Evolutionary conservation across 140 eudicot species (phyloP).

Genomic region (Stevia rebaudiana): DNA sequence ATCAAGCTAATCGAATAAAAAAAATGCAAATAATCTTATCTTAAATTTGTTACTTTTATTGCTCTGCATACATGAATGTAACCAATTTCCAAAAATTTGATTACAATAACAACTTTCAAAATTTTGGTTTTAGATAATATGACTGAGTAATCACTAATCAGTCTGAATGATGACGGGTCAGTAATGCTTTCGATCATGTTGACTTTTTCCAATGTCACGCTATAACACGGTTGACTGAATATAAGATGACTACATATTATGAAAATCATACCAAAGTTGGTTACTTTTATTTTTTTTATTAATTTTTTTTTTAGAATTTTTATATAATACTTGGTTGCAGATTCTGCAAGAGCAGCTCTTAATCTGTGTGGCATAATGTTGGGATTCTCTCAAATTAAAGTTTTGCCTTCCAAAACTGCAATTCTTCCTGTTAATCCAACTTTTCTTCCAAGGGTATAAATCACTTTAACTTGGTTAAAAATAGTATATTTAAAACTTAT

Average conservation of each 20-base stretch:
- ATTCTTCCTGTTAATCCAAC: constrained; percentile 99
- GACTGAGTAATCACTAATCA: background rate
- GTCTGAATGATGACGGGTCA: background rate
- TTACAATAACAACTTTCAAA: background rate
- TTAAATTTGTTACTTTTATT: too few species aligned
- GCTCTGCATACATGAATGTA: too few species aligned
- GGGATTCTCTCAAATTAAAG: constrained; percentile 81
- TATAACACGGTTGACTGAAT: background rate
- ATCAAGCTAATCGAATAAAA: background rate
- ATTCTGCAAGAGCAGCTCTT: constrained; percentile 84
- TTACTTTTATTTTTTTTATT: background rate
- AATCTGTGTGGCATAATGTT: constrained; percentile 71
- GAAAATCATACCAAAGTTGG: background rate
- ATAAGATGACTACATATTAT: background rate
- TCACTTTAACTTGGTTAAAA: background rate
- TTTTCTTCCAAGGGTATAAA: constrained; percentile 83
- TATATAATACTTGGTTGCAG: constrained; percentile 35
- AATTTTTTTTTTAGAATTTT: background rate
- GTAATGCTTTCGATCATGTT: background rate
- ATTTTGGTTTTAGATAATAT: background rate
- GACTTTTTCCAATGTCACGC: background rate
- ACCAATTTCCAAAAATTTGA: too few species aligned
- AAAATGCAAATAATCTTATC: too few species aligned
- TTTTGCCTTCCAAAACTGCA: constrained; percentile 96
- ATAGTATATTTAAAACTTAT: too few species aligned